Evolutionary conservation across 345 rosid genomes (phyloP).

Genomic region (Eucalyptus marginata): DNA sequence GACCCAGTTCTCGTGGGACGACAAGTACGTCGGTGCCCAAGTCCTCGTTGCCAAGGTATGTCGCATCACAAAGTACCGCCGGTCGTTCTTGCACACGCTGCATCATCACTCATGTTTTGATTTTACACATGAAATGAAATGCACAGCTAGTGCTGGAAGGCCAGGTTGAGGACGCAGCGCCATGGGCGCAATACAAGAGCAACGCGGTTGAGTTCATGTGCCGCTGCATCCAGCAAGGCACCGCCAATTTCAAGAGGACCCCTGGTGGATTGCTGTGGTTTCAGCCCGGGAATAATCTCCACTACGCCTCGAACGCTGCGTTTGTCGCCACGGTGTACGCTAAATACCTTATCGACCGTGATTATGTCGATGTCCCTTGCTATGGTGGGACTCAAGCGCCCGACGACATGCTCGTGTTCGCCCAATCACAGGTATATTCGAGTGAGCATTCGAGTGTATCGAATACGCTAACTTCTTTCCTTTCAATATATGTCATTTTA

Average conservation of each 20-base stretch:
- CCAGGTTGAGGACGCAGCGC: not conserved
- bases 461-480: not conserved
- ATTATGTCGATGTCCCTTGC: constrained; percentile 12
- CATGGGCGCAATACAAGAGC: constrained; percentile 14
- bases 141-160: constrained; percentile 15
- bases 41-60: constrained; percentile 22
- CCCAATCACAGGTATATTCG: constrained; percentile 13
- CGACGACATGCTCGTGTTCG: constrained; percentile 11
- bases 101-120: not conserved
- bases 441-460: not conserved
- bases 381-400: constrained; percentile 10
- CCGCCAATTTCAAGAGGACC: constrained; percentile 8
- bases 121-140: not conserved
- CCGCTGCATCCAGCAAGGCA: constrained; percentile 28
- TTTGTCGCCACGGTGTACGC: constrained; percentile 13
- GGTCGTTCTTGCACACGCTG: not conserved
- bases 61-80: not conserved
- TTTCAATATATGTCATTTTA: not conserved
- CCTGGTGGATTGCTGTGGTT: constrained; percentile 24
- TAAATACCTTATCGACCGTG: not conserved
- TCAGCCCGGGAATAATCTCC: constrained; percentile 16
- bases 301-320: constrained; percentile 9
- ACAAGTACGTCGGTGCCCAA: constrained; percentile 25
- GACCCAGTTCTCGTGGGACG: constrained; percentile 19
- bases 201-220: constrained; percentile 40